Evolutionary conservation across 2,329 filamentous ascomycete species (phyloP), one percentile per base, ranked within the genome.

Genomic region (Trichoderma asperellum): DNA sequence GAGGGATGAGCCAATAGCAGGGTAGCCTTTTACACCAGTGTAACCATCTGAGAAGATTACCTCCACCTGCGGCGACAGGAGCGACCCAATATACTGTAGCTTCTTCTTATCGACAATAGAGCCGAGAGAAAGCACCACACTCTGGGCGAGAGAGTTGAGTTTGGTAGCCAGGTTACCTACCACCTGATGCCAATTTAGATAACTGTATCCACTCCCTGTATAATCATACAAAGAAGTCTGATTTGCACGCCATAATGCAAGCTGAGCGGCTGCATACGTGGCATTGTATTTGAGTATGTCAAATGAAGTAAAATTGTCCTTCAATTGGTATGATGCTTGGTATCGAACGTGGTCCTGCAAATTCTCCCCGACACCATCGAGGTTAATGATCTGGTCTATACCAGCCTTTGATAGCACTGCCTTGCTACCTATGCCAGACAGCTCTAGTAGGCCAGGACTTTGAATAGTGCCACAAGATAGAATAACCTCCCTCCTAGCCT

Each of bases 381-480:
- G 75, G 47, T 82, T 74, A 5, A 79, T 73, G 3, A 81, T 66
- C 2, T 78, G 71, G 2, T 75, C 69, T 18, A 81, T 76, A 4
- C 73, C 75, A 6, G 76, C 74, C 62, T 75, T 73, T 16, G 76
- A 72, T 0, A 85, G 74, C 5, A 81, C 74, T 2, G 70, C 70
- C 32, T 72, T 74, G 7, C 76, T 71, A 24, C 82, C 82, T 56
- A 84, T 77, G 1, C 82, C 81, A 2, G 81, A 83, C 7, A 83
- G 75, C 71, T 84, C 79, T 5, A 85, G 77, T 34, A 85, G 73
- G 21, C 80, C 77, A 4, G 83, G 82, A 0, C 79, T 79, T 64
- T 83, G 79, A 70, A 84, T 77, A 0, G 79, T 74, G 2, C 83
- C 83, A 6, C 80, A 81, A 1, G 78, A 76, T 5, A 85, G 57